A percentile compares a stretch with the other conserved stretches of the same genome.
Conservation (phyloP, 345 rosid genomes). For the Arabis alpina region DNA sequence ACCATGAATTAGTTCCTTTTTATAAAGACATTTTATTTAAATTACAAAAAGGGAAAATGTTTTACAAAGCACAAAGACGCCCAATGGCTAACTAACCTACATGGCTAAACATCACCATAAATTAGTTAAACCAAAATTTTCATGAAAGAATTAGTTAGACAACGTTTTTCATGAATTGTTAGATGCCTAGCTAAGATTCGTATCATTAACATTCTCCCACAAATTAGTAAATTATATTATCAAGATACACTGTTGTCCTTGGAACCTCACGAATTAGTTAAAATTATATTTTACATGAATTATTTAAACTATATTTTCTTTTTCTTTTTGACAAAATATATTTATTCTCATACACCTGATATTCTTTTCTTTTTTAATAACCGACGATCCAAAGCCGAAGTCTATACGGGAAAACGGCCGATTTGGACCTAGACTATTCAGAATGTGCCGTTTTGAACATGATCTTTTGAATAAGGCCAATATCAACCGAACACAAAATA, state of each 20-base stretch:
- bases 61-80: no score
- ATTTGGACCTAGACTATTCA: no score
- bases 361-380: no score
- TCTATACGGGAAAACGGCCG: no score
- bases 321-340: background rate
- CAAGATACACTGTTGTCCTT: background rate
- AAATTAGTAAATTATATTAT: background rate
- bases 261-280: background rate
- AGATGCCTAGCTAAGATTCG: background rate
- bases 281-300: background rate
- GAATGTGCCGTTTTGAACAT: no score
- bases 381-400: no score
- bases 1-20: background rate
- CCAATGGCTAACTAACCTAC: no score
- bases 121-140: constrained; percentile 7
- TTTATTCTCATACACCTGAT: background rate
- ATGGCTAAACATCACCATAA: no score
- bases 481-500: no score
- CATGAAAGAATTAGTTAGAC: background rate
- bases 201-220: background rate
- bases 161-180: background rate
- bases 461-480: no score
- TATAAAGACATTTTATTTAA: no score
- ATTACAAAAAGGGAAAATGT: no score
- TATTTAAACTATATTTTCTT: background rate